Evolutionary conservation across 2,329 filamentous ascomycete species (phyloP).

Genomic region (Gyromitra esculenta): DNA sequence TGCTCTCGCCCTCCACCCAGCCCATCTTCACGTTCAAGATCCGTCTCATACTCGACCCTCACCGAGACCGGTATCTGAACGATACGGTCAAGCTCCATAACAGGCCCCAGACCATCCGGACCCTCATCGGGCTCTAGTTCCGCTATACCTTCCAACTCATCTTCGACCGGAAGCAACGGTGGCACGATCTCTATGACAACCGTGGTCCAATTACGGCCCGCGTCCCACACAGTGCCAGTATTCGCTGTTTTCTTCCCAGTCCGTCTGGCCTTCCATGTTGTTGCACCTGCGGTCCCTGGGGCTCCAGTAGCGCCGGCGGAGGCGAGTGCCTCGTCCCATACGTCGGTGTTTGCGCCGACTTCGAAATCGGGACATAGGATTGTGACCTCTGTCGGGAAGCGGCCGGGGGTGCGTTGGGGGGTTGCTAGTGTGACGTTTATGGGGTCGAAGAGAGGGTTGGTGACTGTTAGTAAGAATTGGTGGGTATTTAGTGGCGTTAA

Average conservation of each 20-base stretch:
- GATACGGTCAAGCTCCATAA: conserved; percentile 63
- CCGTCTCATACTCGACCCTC: conserved; percentile 86
- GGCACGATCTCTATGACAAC: conserved; percentile 91
- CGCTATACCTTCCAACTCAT: conserved; percentile 52
- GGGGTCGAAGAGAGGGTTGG: conserved; percentile 91
- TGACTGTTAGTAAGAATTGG: conserved; percentile 88
- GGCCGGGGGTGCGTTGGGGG: conserved; percentile 78
- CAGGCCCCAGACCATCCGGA: background rate
- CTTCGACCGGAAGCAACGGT: conserved; percentile 59
- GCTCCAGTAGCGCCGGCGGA: conserved; percentile 60
- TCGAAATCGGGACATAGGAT: conserved; percentile 94
- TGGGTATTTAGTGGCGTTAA: conserved; percentile 70
- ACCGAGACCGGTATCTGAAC: conserved; percentile 96
- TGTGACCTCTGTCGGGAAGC: conserved; percentile 81
- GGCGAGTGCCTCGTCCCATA: conserved; percentile 89
- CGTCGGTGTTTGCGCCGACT: conserved; percentile 90
- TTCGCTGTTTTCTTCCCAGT: conserved; percentile 60
- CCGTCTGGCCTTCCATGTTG: conserved; percentile 57
- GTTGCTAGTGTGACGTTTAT: conserved; percentile 89
- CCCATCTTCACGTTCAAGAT: conserved; percentile 71
- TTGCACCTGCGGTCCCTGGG: conserved; percentile 55
- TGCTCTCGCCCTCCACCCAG: conserved; percentile 62
- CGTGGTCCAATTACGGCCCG: conserved; percentile 91
- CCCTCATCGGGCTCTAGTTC: conserved; percentile 13
- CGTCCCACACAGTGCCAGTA: conserved; percentile 93